Conservation (phyloP, 1,284 basidiomycete genomes). For the Thecaphora thlaspeos region DNA sequence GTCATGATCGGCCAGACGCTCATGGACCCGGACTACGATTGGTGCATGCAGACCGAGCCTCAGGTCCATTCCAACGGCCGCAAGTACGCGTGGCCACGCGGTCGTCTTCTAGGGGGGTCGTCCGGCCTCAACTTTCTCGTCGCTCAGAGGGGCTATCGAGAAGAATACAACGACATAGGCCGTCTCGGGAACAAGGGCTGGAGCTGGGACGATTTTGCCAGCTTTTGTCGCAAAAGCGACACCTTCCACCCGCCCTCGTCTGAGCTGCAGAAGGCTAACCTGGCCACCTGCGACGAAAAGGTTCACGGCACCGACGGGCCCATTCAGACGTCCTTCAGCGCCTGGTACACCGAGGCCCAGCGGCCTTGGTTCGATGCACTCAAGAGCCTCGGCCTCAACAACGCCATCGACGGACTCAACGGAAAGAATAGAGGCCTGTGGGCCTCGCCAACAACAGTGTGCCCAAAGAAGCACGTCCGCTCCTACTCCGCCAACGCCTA, state of each 20-base stretch:
- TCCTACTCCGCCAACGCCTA: constrained; percentile 36
- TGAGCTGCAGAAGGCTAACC: constrained; percentile 34
- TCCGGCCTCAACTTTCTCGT: constrained; percentile 60
- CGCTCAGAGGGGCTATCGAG: constrained; percentile 41
- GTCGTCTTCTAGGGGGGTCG: constrained; percentile 26
- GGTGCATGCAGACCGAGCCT: constrained; percentile 30
- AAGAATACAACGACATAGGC: constrained; percentile 42
- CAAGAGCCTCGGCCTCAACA: constrained; percentile 30
- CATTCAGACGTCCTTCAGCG: constrained; percentile 31
- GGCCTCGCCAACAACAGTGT: constrained; percentile 31
- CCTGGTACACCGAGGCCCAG: constrained; percentile 45
- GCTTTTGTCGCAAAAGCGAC: constrained; percentile 24
- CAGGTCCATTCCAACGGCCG: constrained; percentile 34
- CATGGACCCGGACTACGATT: constrained; percentile 44
- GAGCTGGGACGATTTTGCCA: constrained; percentile 38
- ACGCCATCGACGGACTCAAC: constrained; percentile 21
- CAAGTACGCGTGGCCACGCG: constrained; percentile 40
- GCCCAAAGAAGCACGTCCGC: constrained; percentile 24
- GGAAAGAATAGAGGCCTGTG: constrained; percentile 43
- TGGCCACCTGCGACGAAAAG: constrained; percentile 28
- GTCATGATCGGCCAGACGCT: constrained; percentile 36
- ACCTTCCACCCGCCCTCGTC: constrained; percentile 19
- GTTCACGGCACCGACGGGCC: constrained; percentile 35
- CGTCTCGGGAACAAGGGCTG: constrained; percentile 39
- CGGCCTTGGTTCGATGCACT: constrained; percentile 36